Base-by-base conservation (phyloP, 1,284 basidiomycete species). In the Pseudozyma hubeiensis region DNA sequence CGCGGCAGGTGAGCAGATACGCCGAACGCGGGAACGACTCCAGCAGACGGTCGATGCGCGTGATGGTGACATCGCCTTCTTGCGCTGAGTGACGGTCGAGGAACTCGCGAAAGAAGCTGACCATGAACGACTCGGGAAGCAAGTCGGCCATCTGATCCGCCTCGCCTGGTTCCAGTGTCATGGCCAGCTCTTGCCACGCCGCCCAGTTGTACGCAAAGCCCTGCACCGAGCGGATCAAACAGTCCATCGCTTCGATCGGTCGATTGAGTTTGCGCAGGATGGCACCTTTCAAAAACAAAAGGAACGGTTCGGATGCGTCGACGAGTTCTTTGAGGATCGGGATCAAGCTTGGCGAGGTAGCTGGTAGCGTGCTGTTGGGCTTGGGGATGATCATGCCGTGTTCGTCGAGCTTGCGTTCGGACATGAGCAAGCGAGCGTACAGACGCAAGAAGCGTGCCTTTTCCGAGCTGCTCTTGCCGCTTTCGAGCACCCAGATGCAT, bases 121-220 rank as follows among this genome's bases (percentile, higher is more conserved):
- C 78, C 77, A 86, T 89, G 57, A 94, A 88, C 2, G 91, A 90
- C 78, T 93, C 90, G 3, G 88, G 88, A 30, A 89, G 84, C 89
- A 90, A 59, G 90, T 86, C 91, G 90, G 71, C 55, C 55, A 83
- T 81, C 56, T 74, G 71, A 30, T 69, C 65, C 24, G 63, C 66
- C 24, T 75, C 72, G 16, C 60, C 66, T 4, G 63, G 45, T 34
- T 77, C 70, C 17, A 83, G 64, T 29, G 83, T 85, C 62, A 79
- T 70, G 59, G 71, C 67, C 70, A 81, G 69, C 68, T 67, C 68
- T 61, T 66, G 75, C 96, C 97, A 99, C 5, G 91, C 88, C 30
- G 92, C 93, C 96, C 97, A 99, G 83, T 98, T 98, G 91, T 94
- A 99, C 8, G 93, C 91, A 80, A 92, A 93, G 4, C 88, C 87